These are phyloP conservation scores for Paraphoma sp. DNA, from an alignment of 2,329 filamentous ascomycete genomes.

Conservation along the genomic window DNA sequence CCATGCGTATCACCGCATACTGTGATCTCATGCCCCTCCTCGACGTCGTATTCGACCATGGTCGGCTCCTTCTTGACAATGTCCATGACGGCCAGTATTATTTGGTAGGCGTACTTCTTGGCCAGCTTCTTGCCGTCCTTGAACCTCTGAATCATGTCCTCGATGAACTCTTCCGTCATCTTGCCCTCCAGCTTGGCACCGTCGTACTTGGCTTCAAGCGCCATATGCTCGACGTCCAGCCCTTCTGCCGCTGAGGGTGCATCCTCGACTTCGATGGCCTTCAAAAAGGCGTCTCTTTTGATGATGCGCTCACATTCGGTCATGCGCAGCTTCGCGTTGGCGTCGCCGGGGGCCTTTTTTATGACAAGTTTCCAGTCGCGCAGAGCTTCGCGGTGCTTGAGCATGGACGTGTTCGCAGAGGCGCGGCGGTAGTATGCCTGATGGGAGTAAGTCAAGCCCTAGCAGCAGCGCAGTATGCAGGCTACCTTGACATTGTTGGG, in stretches of 20 bases:
- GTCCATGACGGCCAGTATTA: slow-evolving; percentile 86
- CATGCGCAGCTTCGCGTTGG: slow-evolving; percentile 88
- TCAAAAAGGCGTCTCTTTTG: slow-evolving; percentile 88
- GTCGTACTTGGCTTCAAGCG: slow-evolving; percentile 83
- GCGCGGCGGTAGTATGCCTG: slow-evolving; percentile 95
- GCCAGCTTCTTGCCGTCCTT: slow-evolving; percentile 88
- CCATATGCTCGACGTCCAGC: slow-evolving; percentile 84
- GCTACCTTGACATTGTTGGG: slow-evolving; percentile 84
- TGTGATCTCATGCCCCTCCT: slow-evolving; percentile 79
- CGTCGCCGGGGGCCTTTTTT: slow-evolving; percentile 84
- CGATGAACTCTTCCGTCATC: slow-evolving; percentile 97
- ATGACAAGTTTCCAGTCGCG: slow-evolving; percentile 92
- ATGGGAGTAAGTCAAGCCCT: slow-evolving; percentile 4
- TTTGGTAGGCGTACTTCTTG: slow-evolving; percentile 97
- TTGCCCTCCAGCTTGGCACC: slow-evolving; percentile 76
- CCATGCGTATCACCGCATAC: slow-evolving; percentile 98
- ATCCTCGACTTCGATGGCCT: slow-evolving; percentile 91
- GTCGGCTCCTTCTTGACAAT: slow-evolving; percentile 92
- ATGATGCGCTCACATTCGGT: slow-evolving; percentile 95
- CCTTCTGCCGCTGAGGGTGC: slow-evolving; percentile 91
- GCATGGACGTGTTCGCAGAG: slow-evolving; percentile 87
- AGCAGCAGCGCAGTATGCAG: neutral
- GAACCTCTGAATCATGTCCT: slow-evolving; percentile 96
- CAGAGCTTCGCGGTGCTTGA: slow-evolving; percentile 85
- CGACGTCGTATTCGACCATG: slow-evolving; percentile 92